Percentiles rank a stretch among this genome's conserved stretches.
Evolutionary conservation across 2,329 filamentous ascomycete genomes (phyloP).

Genomic region (Trichoderma endophyticum): DNA sequence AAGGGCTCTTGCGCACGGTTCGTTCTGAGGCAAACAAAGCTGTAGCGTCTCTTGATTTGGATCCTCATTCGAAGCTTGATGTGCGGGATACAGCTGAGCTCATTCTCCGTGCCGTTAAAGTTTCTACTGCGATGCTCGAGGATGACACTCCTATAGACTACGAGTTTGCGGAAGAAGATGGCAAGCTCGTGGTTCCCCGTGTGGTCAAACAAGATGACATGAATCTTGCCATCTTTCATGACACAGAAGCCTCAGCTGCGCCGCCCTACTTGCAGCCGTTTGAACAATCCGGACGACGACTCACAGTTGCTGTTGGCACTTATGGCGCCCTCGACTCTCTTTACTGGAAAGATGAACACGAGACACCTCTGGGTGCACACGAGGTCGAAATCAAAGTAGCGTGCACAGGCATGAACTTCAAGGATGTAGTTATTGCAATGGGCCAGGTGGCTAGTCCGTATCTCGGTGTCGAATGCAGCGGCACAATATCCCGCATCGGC

Average conservation of each 20-base stretch:
- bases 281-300: slow-evolving; percentile 31
- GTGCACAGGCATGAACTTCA: slow-evolving; percentile 45
- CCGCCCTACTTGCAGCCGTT: slow-evolving; percentile 38
- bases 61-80: slow-evolving; percentile 34
- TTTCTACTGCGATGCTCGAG: slow-evolving; percentile 22
- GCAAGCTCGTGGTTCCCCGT: slow-evolving; percentile 30
- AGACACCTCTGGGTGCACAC: slow-evolving; percentile 31
- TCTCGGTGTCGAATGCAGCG: slow-evolving; percentile 41
- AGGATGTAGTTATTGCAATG: slow-evolving; percentile 45
- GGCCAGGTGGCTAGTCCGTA: slow-evolving; percentile 35
- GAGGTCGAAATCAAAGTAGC: slow-evolving; percentile 44
- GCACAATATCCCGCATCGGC: slow-evolving; percentile 50
- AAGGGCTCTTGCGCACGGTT: slow-evolving; percentile 44
- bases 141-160: slow-evolving; percentile 26
- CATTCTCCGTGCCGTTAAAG: slow-evolving; percentile 29
- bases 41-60: slow-evolving; percentile 46
- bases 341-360: slow-evolving; percentile 38
- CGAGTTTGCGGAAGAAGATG: slow-evolving; percentile 31
- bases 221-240: slow-evolving; percentile 28
- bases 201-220: slow-evolving; percentile 28
- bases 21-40: slow-evolving; percentile 45
- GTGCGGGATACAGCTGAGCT: slow-evolving; percentile 31
- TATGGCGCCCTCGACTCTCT: slow-evolving; percentile 39
- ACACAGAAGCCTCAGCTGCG: slow-evolving; percentile 23
- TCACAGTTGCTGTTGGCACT: slow-evolving; percentile 39